Evolutionary conservation across 768 basidiomycete species (phyloP).

Genomic region (Leccinum imitatum): DNA sequence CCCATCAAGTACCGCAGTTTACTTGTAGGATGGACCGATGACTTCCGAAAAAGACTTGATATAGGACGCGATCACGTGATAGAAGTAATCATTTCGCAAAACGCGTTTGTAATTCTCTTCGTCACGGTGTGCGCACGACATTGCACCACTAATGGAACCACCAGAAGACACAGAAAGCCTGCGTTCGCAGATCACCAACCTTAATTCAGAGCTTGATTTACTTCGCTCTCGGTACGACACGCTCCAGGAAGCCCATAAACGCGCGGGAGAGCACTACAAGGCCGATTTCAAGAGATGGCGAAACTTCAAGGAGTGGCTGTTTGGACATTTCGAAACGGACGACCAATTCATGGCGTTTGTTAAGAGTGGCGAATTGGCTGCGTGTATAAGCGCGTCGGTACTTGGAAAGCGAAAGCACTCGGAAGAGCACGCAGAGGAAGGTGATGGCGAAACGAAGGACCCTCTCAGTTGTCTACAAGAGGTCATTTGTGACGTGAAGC

Average conservation of each 20-base stretch:
- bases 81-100: background rate
- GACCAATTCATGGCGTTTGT: constrained; percentile 28
- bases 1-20: background rate
- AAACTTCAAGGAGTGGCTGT: constrained; percentile 44
- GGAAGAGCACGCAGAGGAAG: constrained; percentile 15
- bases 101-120: background rate
- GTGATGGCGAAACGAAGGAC: constrained; percentile 8
- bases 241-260: constrained; percentile 42
- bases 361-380: constrained; percentile 30
- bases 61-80: constrained; percentile 28
- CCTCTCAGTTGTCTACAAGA: constrained; percentile 1
- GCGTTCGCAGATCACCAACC: constrained; percentile 15
- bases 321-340: constrained; percentile 34
- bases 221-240: constrained; percentile 46
- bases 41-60: background rate
- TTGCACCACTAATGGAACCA: constrained; percentile 4
- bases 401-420: constrained; percentile 31
- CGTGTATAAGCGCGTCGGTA: constrained; percentile 18
- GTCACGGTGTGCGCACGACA: background rate
- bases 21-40: background rate
- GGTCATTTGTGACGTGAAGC: background rate
- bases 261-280: constrained; percentile 48
- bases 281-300: constrained; percentile 55
- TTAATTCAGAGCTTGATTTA: constrained; percentile 34
- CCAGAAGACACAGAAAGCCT: constrained; percentile 4